Conservation (phyloP, 2,329 filamentous ascomycete species). For the Pseudocercospora fuligena region DNA sequence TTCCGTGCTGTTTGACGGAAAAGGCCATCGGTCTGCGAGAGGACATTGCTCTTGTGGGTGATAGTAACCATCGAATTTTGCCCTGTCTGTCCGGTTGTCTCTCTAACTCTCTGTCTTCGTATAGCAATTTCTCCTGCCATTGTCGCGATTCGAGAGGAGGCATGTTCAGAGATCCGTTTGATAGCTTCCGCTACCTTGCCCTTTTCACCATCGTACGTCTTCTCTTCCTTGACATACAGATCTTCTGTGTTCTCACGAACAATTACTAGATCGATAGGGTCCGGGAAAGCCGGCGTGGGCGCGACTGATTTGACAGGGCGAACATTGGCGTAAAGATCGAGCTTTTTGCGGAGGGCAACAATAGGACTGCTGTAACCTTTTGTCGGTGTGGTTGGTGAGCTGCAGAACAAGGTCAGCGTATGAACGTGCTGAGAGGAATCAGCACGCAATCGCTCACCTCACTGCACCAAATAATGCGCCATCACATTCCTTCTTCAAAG, state of each 20-base stretch:
- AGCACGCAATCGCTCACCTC: slow-evolving; percentile 42
- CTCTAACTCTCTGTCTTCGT: slow-evolving; percentile 79
- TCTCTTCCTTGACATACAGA: slow-evolving; percentile 96
- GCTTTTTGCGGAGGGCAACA: slow-evolving; percentile 91
- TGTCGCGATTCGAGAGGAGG: slow-evolving; percentile 81
- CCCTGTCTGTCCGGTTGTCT: slow-evolving; percentile 63
- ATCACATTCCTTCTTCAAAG: slow-evolving; percentile 89
- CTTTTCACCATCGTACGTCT: slow-evolving; percentile 73
- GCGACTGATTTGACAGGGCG: slow-evolving; percentile 85
- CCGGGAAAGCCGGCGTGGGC: slow-evolving; percentile 63
- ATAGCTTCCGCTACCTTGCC: slow-evolving; percentile 92
- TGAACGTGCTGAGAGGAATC: neutral
- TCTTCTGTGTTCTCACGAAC: slow-evolving; percentile 99
- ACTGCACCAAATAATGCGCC: slow-evolving; percentile 96
- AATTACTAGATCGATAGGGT: slow-evolving; percentile 87
- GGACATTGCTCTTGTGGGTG: slow-evolving; percentile 97
- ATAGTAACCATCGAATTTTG: slow-evolving; percentile 80
- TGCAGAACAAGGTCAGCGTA: slow-evolving; percentile 34
- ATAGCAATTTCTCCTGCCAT: slow-evolving; percentile 96
- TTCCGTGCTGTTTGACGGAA: slow-evolving; percentile 81
- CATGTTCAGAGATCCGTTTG: slow-evolving; percentile 91
- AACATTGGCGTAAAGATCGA: slow-evolving; percentile 96
- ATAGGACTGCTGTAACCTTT: slow-evolving; percentile 97
- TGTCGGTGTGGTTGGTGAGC: slow-evolving; percentile 85
- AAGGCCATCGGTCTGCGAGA: slow-evolving; percentile 93